Base-by-base conservation (phyloP, 345 rosid genomes). In the Pugionium cornutum region DNA sequence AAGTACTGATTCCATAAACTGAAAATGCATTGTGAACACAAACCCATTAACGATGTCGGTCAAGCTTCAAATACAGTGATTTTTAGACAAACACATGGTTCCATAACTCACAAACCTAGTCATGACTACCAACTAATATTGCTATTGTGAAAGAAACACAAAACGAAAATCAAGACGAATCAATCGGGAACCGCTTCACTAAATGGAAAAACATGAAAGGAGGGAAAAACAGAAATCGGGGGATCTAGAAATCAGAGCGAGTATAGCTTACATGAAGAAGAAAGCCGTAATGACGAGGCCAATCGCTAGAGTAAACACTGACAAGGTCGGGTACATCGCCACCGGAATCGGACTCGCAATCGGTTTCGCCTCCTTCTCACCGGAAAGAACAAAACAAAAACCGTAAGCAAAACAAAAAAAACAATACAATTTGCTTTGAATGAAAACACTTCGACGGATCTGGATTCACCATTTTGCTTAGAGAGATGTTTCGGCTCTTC, bases 301-400 rank as follows among this genome's bases (percentile, higher is more conserved):
- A 55, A 87, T 68, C 30, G 87, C 63, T 27, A 87, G 81, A 83
- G 85, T 84, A 62, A 79, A 50, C 52, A 85, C 66, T 3, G 97
- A 76, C 7, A 87, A 73, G 43, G 84, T 63, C 54, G 95, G 90
- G 56, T 90, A 87, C 87, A 80, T 64, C 49, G 80, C 73, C 42
- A 55, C 89, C 18, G 92, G 86, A 48, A 90, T 84, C 10, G 97
- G 97, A 76, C 95, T 86, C 56, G 84, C 58, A 68, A 87, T 84
- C 53, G 92, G 79, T 73, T 76, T 83, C 56, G 92, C 76, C 76
- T 58, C 87, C 95, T 84, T 47, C 59, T 57, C 68, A 57, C 66
- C 66, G 54, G 55, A 26, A 75, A 49, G 5, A n/a, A 1, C 58
- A 34, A 0, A 25, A 46, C 3, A 55, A 45, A 33, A 31, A 56